phyloP scores from a whole-genome alignment of 495 filamentous ascomycete genomes.

The Penicillium paradoxum region DNA sequence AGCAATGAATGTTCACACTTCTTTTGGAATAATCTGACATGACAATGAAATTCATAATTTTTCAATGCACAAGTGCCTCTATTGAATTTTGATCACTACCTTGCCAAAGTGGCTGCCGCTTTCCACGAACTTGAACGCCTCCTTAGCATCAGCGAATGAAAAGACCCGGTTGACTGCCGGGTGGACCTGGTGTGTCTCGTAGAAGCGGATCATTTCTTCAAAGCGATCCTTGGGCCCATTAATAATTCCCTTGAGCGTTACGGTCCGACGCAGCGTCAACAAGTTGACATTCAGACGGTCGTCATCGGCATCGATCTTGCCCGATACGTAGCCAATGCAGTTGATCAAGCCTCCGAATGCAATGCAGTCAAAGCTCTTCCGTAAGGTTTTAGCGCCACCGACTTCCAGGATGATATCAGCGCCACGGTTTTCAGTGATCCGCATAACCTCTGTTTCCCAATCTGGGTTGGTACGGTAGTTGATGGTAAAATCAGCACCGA shows the following conservation, averaged over 20 bases:
- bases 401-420: conserved; percentile 68
- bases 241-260: conserved; percentile 56
- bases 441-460: conserved; percentile 66
- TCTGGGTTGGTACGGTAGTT: conserved; percentile 65
- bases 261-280: conserved; percentile 42
- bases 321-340: conserved; percentile 63
- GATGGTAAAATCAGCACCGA: conserved; percentile 52
- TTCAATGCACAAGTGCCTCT: neutral
- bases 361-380: conserved; percentile 59
- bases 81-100: conserved; percentile 55
- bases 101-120: conserved; percentile 73
- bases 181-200: conserved; percentile 56
- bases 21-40: neutral
- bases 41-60: neutral
- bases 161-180: conserved; percentile 62
- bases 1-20: neutral
- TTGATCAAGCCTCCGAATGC: conserved; percentile 62
- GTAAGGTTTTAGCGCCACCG: conserved; percentile 55
- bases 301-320: conserved; percentile 44
- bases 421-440: conserved; percentile 53
- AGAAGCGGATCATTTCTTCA: conserved; percentile 57
- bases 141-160: conserved; percentile 46
- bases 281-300: conserved; percentile 47
- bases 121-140: conserved; percentile 53
- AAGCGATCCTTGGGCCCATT: conserved; percentile 57